phyloP scores from a whole-genome alignment of 805 yeast species.

The Blastobotrys chiropterorum region DNA sequence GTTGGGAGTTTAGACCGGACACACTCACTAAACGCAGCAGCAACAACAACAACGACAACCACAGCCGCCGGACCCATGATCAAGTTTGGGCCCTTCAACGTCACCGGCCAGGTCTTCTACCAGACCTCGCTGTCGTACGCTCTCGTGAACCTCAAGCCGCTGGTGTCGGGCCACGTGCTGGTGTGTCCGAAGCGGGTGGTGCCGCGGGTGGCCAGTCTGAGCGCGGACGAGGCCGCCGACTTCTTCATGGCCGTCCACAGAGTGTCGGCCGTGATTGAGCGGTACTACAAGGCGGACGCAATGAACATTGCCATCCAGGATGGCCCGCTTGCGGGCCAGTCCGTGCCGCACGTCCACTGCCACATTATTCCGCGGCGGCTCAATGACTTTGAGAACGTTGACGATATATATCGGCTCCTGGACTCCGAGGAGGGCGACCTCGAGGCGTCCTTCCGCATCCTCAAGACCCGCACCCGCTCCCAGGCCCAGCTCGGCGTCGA shows the following conservation, averaged over 20 bases:
- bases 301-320: constrained; percentile 92
- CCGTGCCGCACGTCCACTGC: constrained; percentile 92
- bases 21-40: too few relatives aligned
- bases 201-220: constrained; percentile 60
- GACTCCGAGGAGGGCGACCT: constrained; percentile 50
- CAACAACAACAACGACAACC: too few relatives aligned
- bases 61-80: too few relatives aligned
- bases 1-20: too few relatives aligned
- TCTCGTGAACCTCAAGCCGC: constrained; percentile 83
- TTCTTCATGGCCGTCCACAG: constrained; percentile 70
- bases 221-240: constrained; percentile 64
- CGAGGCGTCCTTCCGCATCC: constrained; percentile 30
- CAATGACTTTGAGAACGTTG: constrained; percentile 58
- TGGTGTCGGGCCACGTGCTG: constrained; percentile 90
- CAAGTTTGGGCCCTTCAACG: constrained; percentile 29
- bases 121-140: constrained; percentile 67
- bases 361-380: constrained; percentile 80
- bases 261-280: constrained; percentile 60
- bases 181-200: constrained; percentile 77
- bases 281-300: constrained; percentile 70
- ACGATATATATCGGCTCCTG: constrained; percentile 62
- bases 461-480: constrained; percentile 27
- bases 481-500: constrained; percentile 25
- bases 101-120: constrained; percentile 37
- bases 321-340: constrained; percentile 93